Conservation (phyloP, 2,329 filamentous ascomycete species). For the Clarireedia hainanense region DNA sequence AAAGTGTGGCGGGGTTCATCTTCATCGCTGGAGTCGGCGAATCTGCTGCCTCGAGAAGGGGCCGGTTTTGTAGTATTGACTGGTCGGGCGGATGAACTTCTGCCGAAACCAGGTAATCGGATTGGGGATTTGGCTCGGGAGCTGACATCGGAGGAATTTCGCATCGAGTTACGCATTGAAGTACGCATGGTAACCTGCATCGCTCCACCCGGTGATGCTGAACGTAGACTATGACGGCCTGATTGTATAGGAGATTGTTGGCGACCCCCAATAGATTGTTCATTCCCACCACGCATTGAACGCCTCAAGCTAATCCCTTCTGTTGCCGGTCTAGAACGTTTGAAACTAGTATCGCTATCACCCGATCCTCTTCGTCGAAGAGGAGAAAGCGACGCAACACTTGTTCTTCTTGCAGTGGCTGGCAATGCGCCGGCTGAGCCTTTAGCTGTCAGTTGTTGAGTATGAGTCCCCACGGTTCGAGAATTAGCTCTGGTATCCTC, state of each 20-base stretch:
- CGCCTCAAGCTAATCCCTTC: conserved; percentile 56
- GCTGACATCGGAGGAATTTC: conserved; percentile 20
- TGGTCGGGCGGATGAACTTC: conserved; percentile 13
- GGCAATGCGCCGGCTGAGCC: conserved; percentile 15
- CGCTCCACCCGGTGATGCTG: conserved; percentile 54
- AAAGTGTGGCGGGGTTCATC: conserved; percentile 26
- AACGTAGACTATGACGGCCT: conserved; percentile 63
- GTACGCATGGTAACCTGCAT: conserved; percentile 33
- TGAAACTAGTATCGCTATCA: conserved; percentile 77
- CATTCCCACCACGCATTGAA: conserved; percentile 55
- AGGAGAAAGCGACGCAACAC: conserved; percentile 17
- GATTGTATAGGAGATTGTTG: conserved; percentile 35
- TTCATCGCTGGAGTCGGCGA: conserved; percentile 31
- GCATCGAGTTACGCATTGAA: conserved; percentile 30
- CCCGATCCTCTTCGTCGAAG: conserved; percentile 51
- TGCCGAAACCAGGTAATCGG: conserved; percentile 20
- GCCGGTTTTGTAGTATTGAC: conserved; percentile 14
- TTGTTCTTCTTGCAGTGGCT: conserved; percentile 7
- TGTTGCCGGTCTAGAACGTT: conserved; percentile 46
- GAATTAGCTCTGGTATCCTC: conserved; percentile 13
- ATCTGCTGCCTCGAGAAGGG: conserved; percentile 20
- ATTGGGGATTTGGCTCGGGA: conserved; percentile 15
- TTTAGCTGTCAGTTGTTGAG: conserved; percentile 18
- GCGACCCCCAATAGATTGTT: conserved; percentile 25
- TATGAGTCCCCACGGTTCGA: conserved; percentile 17